Evolutionary conservation across 2,329 filamentous ascomycete genomes (phyloP).

Genomic region (Colletotrichum sp.): DNA sequence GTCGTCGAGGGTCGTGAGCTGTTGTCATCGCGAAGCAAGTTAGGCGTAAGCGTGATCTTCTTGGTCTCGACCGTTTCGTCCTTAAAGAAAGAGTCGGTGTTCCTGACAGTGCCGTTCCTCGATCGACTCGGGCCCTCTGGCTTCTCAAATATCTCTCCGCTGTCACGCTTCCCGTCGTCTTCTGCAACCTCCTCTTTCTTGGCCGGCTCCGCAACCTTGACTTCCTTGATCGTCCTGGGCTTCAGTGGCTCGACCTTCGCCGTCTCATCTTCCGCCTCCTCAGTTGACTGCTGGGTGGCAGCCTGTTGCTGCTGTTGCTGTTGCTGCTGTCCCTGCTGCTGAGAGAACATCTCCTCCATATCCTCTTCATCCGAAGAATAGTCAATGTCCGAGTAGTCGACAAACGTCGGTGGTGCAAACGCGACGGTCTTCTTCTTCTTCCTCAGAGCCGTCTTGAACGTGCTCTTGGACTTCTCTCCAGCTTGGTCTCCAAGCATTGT

Average conservation of each 20-base stretch:
- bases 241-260: conserved; percentile 63
- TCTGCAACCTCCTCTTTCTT: conserved; percentile 36
- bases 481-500: conserved; percentile 68
- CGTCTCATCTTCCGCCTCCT: conserved; percentile 51
- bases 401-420: conserved; percentile 84
- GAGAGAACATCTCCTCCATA: conserved; percentile 48
- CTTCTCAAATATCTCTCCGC: conserved; percentile 72
- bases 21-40: conserved; percentile 83
- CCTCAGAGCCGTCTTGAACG: conserved; percentile 83
- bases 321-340: conserved; percentile 34
- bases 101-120: conserved; percentile 84
- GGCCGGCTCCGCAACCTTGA: conserved; percentile 34
- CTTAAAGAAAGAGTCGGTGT: conserved; percentile 97
- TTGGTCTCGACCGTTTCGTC: conserved; percentile 94
- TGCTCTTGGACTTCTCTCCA: conserved; percentile 77
- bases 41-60: conserved; percentile 96
- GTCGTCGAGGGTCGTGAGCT: conserved; percentile 53
- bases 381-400: conserved; percentile 86
- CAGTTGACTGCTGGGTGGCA: conserved; percentile 28
- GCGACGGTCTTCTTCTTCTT: conserved; percentile 86
- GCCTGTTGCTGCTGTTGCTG: conserved; percentile 34
- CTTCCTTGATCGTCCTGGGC: conserved; percentile 47
- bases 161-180: conserved; percentile 50
- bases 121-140: conserved; percentile 64
- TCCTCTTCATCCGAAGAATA: conserved; percentile 82